A percentile compares a stretch with the other conserved stretches of the same genome.
Evolutionary conservation across 352 stramenopile species (phyloP).

Genomic region (Globisporangium megalacanthum): DNA sequence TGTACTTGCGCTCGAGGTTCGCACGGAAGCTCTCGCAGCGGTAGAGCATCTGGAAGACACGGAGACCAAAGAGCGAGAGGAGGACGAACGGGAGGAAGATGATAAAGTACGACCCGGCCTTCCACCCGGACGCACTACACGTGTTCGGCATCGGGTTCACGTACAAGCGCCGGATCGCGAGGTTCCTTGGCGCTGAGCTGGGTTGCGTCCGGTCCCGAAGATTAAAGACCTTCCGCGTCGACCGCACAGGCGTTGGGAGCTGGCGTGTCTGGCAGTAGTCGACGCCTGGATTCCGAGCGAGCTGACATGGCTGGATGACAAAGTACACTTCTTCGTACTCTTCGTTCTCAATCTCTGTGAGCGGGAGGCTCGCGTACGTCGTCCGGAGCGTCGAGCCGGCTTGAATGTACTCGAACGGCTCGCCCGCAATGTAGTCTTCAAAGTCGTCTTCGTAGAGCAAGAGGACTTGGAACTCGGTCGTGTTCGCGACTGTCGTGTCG

Average conservation of each 20-base stretch:
- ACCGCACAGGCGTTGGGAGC: constrained; percentile 35
- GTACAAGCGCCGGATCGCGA: constrained; percentile 29
- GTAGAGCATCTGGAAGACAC: constrained; percentile 52
- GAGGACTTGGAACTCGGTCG: constrained; percentile 43
- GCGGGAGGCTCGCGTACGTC: constrained; percentile 37
- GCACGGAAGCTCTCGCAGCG: constrained; percentile 53
- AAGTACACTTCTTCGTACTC: constrained; percentile 54
- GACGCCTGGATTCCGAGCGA: constrained; percentile 23
- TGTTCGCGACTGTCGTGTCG: constrained; percentile 14
- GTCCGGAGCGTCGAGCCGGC: constrained; percentile 34
- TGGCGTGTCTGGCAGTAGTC: constrained; percentile 32
- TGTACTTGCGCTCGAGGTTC: constrained; percentile 61
- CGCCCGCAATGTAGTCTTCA: constrained; percentile 38
- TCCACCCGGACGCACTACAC: constrained; percentile 40
- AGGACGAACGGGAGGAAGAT: constrained; percentile 58
- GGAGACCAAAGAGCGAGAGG: constrained; percentile 42
- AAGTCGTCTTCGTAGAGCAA: constrained; percentile 51
- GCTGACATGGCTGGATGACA: constrained; percentile 45
- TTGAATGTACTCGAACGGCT: constrained; percentile 35
- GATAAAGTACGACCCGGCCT: constrained; percentile 40
- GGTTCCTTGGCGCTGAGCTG: constrained; percentile 10
- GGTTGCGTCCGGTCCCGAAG: constrained; percentile 17
- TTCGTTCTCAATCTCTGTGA: constrained; percentile 41
- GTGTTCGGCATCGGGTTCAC: constrained; percentile 62
- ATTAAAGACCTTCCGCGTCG: constrained; percentile 38